Evolutionary conservation across 441 rosid genomes (phyloP).

Genomic region (Gossypium aridum): DNA sequence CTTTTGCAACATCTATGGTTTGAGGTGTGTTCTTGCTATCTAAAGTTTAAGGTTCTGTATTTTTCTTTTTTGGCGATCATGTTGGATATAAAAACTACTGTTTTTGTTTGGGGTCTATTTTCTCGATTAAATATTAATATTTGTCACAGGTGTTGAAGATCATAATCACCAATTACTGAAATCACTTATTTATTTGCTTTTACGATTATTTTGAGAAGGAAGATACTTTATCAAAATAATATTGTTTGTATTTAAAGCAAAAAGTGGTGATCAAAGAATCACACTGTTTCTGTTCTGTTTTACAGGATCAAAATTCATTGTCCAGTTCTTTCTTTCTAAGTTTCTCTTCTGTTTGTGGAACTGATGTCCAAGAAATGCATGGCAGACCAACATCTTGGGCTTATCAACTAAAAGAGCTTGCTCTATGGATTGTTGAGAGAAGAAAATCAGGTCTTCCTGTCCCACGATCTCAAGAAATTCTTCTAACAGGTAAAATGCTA

Average conservation of each 20-base stretch:
- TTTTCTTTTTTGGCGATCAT: background rate
- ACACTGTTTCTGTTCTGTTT: conserved; percentile 23
- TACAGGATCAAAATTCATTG: conserved; percentile 45
- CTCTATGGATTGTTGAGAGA: conserved; percentile 37
- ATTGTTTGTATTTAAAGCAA: background rate
- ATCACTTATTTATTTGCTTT: background rate
- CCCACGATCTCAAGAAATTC: conserved; percentile 34
- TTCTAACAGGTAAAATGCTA: conserved; percentile 31
- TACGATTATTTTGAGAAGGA: background rate
- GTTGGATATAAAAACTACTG: background rate
- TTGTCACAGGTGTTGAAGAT: background rate
- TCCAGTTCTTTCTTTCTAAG: conserved; percentile 41
- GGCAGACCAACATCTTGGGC: conserved; percentile 43
- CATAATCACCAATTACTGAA: background rate
- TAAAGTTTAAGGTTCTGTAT: background rate
- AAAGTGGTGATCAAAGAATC: conserved; percentile 9
- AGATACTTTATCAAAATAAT: background rate
- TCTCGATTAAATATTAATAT: background rate
- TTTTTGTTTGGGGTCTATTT: background rate
- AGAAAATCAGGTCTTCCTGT: conserved; percentile 41
- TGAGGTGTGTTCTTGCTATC: conserved; percentile 50
- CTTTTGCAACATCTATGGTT: conserved; percentile 65
- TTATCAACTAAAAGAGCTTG: conserved; percentile 57
- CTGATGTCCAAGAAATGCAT: conserved; percentile 29
- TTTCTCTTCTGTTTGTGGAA: conserved; percentile 39